These are phyloP conservation scores for Aspergillus fijiensis DNA, from an alignment of 2,329 filamentous ascomycete genomes.

Conservation along the genomic window DNA sequence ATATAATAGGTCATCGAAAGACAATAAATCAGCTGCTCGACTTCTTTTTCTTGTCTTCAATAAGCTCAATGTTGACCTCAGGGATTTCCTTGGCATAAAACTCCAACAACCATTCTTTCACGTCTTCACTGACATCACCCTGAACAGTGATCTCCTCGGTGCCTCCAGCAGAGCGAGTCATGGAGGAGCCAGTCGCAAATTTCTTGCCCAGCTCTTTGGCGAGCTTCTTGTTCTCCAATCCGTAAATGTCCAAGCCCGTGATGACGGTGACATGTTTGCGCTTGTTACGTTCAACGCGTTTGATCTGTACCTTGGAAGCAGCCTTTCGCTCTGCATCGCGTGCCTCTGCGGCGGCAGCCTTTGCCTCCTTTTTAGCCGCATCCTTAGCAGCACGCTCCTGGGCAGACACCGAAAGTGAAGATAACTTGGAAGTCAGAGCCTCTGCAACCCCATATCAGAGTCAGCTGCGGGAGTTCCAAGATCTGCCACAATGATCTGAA, in stretches of 20 bases:
- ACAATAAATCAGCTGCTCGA: slow-evolving; percentile 28
- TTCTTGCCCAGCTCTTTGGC: slow-evolving; percentile 98
- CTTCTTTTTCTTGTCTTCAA: slow-evolving; percentile 98
- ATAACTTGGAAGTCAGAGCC: slow-evolving; percentile 78
- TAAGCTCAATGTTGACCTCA: slow-evolving; percentile 89
- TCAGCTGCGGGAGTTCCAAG: background rate
- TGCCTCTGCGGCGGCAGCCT: slow-evolving; percentile 82
- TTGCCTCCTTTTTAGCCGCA: slow-evolving; percentile 92
- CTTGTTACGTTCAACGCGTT: slow-evolving; percentile 97
- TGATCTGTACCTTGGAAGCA: slow-evolving; percentile 80
- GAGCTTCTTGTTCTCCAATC: slow-evolving; percentile 89
- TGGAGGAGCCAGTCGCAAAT: slow-evolving; percentile 89
- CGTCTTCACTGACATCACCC: slow-evolving; percentile 92
- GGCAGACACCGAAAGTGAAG: slow-evolving; percentile 81
- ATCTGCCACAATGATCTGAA: background rate
- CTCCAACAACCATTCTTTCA: slow-evolving; percentile 85
- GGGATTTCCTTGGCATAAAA: slow-evolving; percentile 82
- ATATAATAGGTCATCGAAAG: background rate
- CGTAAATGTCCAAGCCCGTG: slow-evolving; percentile 85
- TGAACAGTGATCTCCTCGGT: slow-evolving; percentile 98
- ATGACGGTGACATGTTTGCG: slow-evolving; percentile 94
- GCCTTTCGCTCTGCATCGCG: slow-evolving; percentile 81
- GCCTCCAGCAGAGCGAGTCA: slow-evolving; percentile 82
- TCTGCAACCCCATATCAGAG: slow-evolving; percentile 48
- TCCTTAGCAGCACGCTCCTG: slow-evolving; percentile 96